Evolutionary conservation across 805 yeast genomes (phyloP), one percentile per base, ranked within the genome.

Genomic region (Candida nitratophila): DNA sequence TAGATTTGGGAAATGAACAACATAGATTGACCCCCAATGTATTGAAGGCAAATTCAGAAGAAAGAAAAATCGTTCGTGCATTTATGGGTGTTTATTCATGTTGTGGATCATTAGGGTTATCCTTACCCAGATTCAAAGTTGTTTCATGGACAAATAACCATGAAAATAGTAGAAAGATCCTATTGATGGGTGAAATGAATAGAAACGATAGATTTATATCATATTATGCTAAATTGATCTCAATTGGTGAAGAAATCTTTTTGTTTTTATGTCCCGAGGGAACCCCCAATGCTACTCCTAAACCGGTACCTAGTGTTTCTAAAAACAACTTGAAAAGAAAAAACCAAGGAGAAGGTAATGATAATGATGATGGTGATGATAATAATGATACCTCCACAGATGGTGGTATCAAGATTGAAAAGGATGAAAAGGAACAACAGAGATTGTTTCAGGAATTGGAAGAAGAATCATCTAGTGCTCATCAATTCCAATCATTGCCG

Each of bases 81-180:
- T 69, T 68, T 47, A 55, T 76, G 49, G 70, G 74, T 43, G 74
- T 74, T 10, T 76, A 74, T 54, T 60, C 73, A 33, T 70, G 74
- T 47, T 73, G 77, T 55, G 78, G 77, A 2, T 70, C 76, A 4
- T 57, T 76, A 31, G 78, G 76, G 6, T 57, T 76, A 32, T 69
- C 77, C 4, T 60, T 76, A 40, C 76, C 78, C 8, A 59, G 77
- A 41, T 76, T 74, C 53, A 73, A 69, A 50, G 63, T 72, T 20
- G 79, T 75, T 4, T 50, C 59, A 27, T 76, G 81, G 80, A 62
- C 73, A 3, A 56, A 64, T 4, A 65, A 60, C 17, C 76, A 73
- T 57, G 71, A 68, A 42, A 50, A 58, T 36, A 73, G 67, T 43
- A 52, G 60, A 33, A 61, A 61, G 45, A 33, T 64, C 36, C 46